Evolutionary conservation across 2,329 filamentous ascomycete genomes (phyloP), one percentile per base, ranked within the genome.

Genomic region (Epichloe baconii): DNA sequence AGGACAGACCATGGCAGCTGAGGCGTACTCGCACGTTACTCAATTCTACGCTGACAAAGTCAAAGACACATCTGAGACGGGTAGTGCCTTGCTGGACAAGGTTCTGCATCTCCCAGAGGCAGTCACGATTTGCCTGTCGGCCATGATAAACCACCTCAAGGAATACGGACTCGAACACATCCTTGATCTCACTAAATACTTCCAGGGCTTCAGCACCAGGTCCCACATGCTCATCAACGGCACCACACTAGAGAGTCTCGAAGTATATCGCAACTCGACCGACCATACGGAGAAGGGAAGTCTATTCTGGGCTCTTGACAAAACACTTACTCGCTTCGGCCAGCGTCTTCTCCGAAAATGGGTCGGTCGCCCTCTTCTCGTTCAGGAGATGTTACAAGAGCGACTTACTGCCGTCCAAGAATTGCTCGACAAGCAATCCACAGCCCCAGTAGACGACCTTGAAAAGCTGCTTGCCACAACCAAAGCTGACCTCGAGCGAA

Each of bases 221-320:
- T 90, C 91, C 14, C 90, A 97, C 62, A 97, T 98, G 93, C 74
- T 97, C 4, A 73, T 98, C 54, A 96, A 94, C 62, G 93, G 91
- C 44, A 98, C 95, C 50, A 96, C 91, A 0, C 71, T 98, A 38
- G 91, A 88, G 47, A 95, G 88, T 60, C 76, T 98, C 12, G 93
- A 98, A 64, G 88, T 98, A 2, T 98, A 96, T 63, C 86, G 90
- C 54, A 98, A 98, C 58, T 82, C 89, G 60, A 97, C 91, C 0
- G 90, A 97, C 62, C 80, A 90, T 60, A 78, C 80, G 0, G 80
- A 85, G 53, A 90, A 85, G 60, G 93, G 93, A 3, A 96, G 90
- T 64, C 73, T 98, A 4, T 90, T 97, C 66, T 98, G 93, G 93
- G 88, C 89, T 0, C 75, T 98, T 42, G 88, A 98, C 68, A 88